phyloP scores from a whole-genome alignment of 1,284 basidiomycete species.

The Meira miltonrushii region DNA sequence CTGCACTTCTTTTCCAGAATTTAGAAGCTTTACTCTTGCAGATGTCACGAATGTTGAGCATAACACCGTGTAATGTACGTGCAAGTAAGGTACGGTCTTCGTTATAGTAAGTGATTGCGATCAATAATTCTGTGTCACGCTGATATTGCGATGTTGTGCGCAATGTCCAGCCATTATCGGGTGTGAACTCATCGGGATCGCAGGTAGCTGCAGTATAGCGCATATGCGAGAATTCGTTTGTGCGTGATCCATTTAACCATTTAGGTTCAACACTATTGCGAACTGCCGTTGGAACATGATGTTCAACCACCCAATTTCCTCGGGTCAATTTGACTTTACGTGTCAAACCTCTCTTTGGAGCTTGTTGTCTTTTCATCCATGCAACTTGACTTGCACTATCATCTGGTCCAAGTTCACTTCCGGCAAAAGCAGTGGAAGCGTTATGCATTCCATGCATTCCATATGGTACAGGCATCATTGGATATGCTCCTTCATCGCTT shows the following conservation, averaged over 20 bases:
- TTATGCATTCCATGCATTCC: constrained; percentile 15
- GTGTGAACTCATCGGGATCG: constrained; percentile 83
- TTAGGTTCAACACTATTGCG: constrained; percentile 77
- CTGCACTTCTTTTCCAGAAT: constrained; percentile 65
- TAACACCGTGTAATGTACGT: constrained; percentile 80
- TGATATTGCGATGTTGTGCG: constrained; percentile 75
- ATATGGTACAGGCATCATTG: constrained; percentile 19
- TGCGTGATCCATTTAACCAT: constrained; percentile 55
- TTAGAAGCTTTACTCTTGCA: constrained; percentile 92
- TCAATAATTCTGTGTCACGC: constrained; percentile 85
- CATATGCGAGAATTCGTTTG: constrained; percentile 83
- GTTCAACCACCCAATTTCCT: constrained; percentile 52
- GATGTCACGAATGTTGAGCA: constrained; percentile 97
- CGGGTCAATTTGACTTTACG: constrained; percentile 83
- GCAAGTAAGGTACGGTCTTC: constrained; percentile 82
- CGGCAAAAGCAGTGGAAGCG: constrained; percentile 1
- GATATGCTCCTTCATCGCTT: background rate
- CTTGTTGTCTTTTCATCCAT: constrained; percentile 52
- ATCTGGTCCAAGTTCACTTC: constrained; percentile 24
- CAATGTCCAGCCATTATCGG: constrained; percentile 68
- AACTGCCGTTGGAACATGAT: constrained; percentile 77
- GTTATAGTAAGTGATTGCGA: constrained; percentile 65
- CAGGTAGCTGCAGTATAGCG: constrained; percentile 71
- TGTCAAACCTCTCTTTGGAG: constrained; percentile 55
- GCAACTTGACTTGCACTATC: constrained; percentile 23